Percentiles rank a stretch among this genome's conserved stretches.
Evolutionary conservation across 495 filamentous ascomycete genomes (phyloP).

Genomic region (Penicillium desertorum): DNA sequence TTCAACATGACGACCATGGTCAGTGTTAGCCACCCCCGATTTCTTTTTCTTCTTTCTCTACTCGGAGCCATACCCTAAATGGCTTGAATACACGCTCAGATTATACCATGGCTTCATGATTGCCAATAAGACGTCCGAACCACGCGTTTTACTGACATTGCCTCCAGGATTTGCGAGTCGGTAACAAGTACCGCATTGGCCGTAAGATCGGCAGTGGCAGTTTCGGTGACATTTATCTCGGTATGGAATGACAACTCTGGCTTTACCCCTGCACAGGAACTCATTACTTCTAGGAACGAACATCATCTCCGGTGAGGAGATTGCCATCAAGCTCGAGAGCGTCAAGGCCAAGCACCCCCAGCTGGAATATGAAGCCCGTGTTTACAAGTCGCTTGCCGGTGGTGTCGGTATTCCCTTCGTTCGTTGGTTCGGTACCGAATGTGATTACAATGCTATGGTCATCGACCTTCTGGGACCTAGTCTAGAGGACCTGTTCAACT

Average conservation of each 20-base stretch:
- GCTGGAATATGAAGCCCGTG: slow-evolving; percentile 98
- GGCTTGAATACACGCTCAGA: not conserved
- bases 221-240: slow-evolving; percentile 99
- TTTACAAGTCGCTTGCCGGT: slow-evolving; percentile 98
- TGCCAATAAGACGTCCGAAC: not conserved
- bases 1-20: slow-evolving; percentile 54
- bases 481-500: slow-evolving; percentile 99
- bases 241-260: slow-evolving; percentile 40
- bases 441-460: slow-evolving; percentile 99
- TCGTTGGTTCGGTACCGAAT: slow-evolving; percentile 99
- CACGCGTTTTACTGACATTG: slow-evolving; percentile 19
- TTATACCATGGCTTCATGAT: too few species aligned
- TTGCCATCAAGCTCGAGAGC: slow-evolving; percentile 99
- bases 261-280: not conserved
- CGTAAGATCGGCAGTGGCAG: slow-evolving; percentile 98
- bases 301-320: slow-evolving; percentile 99
- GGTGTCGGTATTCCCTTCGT: slow-evolving; percentile 99
- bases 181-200: slow-evolving; percentile 99
- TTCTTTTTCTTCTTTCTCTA: not conserved
- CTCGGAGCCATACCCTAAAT: not conserved
- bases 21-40: slow-evolving; percentile 23
- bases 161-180: slow-evolving; percentile 91
- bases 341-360: slow-evolving; percentile 99
- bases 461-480: slow-evolving; percentile 96
- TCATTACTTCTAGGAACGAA: slow-evolving; percentile 69